Conservation (phyloP, 805 yeast species). For the Metschnikowia arizonensis region DNA sequence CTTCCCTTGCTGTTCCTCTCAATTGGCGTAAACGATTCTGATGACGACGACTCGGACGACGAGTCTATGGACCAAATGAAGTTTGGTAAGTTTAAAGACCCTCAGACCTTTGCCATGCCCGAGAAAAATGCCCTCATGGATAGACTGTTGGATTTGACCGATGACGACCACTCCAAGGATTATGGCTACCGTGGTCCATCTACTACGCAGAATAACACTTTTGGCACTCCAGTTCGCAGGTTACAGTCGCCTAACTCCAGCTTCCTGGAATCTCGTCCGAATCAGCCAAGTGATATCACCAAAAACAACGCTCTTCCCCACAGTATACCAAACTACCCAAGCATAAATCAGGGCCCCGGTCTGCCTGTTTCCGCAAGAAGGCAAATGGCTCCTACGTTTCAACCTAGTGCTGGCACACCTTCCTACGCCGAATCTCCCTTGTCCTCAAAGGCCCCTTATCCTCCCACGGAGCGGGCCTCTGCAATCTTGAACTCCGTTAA, state of each 20-base stretch:
- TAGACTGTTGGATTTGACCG: conserved; percentile 3
- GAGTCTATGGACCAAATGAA: conserved; percentile 18
- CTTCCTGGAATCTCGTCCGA: conserved; percentile 31
- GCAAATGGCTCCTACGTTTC: conserved; percentile 31
- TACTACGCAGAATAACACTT: conserved; percentile 1
- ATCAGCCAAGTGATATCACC: conserved; percentile 33
- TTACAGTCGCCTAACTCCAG: conserved; percentile 19
- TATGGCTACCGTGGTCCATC: conserved; percentile 13
- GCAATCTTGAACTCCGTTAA: conserved; percentile 20
- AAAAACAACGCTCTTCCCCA: conserved; percentile 1
- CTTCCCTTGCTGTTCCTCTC: conserved; percentile 45
- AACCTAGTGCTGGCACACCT: conserved; percentile 28
- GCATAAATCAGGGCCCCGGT: conserved; percentile 19
- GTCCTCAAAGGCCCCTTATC: conserved; percentile 22
- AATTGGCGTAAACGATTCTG: conserved; percentile 25
- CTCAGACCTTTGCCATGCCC: neutral
- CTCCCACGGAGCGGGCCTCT: conserved; percentile 18
- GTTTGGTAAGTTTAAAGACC: conserved; percentile 12
- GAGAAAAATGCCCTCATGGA: neutral
- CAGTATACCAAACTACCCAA: neutral
- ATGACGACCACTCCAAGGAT: conserved; percentile 9
- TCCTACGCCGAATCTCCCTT: conserved; percentile 18
- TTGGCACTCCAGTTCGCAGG: neutral
- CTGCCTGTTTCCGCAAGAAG: conserved; percentile 30
- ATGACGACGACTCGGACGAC: conserved; percentile 15